Base-by-base conservation (phyloP, 257 asterid genomes). In the Ilex aquifolium region DNA sequence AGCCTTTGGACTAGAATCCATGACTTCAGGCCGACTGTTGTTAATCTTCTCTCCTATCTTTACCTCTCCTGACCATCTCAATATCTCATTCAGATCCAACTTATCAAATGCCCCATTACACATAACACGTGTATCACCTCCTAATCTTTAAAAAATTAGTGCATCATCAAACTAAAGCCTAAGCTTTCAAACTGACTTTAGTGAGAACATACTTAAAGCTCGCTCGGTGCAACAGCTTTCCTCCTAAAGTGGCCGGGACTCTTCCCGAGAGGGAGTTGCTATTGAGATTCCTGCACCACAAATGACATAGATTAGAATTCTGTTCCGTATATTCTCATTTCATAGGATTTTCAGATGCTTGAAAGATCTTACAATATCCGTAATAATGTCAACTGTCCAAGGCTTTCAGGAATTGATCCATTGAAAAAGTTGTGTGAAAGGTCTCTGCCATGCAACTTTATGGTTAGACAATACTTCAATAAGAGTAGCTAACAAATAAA, bases 331-430 rank as follows among this genome's bases (percentile, higher is more conserved):
- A 44, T 62, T 10, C 46, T 29, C 55, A 44, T 31, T 32, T 60
- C 1, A 16, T 39, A 32, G 58, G 44, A 52, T 16, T 57, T 63
- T 65, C 65, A 51, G 31, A 63, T 63, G 57, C 0, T 46, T 40
- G 59, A 77, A 77, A 57, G 32, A 76, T 67, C 96, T 88, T 88
- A 93, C 99, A 90, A 68, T 72, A 67, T 79, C 52, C 77, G 72
- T 69, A 93, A 80, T 48, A 87, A 79, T 59, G 95, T 76, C 62
- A 93, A 67, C 77, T 73, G 89, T 62, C 97, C 97, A 14, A 93
- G 82, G 75, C 85, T 88, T 64, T 90, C 95, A 48, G 99, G 99
- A 68, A 93, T 86, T 36, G 96, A 87, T 69, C 96, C 99, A 64
- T 82, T 90, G 75, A 93, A 83, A 66, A 67, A 81, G 78, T 93